Evolutionary conservation across 805 yeast genomes (phyloP).

Genomic region (Kuraishia floccosa): DNA sequence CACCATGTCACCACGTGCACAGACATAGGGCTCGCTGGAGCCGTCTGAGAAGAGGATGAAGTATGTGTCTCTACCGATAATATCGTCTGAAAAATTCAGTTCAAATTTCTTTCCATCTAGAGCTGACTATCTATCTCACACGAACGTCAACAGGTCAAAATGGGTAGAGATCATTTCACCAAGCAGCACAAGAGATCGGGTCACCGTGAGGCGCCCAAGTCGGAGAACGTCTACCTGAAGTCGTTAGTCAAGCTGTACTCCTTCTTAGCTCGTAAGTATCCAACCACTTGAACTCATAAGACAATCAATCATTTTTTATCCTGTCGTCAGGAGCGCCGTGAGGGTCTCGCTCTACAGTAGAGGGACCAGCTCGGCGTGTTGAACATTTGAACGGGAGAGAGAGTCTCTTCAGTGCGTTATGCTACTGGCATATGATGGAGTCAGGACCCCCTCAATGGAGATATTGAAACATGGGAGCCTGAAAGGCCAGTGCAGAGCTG

Average conservation of each 20-base stretch:
- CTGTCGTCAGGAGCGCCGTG: neutral
- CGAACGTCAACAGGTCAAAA: constrained; percentile 21
- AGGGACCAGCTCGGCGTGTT: neutral
- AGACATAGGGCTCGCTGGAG: too few species aligned
- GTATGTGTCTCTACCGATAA: too few species aligned
- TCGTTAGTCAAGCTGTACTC: constrained; percentile 96
- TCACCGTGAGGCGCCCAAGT: constrained; percentile 99
- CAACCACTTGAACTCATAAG: too few species aligned
- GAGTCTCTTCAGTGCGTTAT: too few species aligned
- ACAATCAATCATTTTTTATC: constrained; percentile 1
- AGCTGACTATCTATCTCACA: neutral
- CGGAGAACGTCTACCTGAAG: constrained; percentile 98
- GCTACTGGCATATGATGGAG: too few species aligned
- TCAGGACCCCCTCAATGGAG: too few species aligned
- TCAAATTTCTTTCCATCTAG: neutral
- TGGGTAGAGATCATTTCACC: constrained; percentile 97
- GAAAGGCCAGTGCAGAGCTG: too few species aligned
- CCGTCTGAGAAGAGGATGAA: too few species aligned
- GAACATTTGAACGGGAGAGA: too few species aligned
- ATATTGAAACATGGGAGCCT: too few species aligned
- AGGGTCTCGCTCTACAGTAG: neutral
- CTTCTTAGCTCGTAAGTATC: constrained; percentile 96
- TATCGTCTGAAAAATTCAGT: neutral
- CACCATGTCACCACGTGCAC: too few species aligned
- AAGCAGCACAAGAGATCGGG: constrained; percentile 94